Percentiles rank a stretch among this genome's conserved stretches.
Evolutionary conservation across 2,329 filamentous ascomycete genomes (phyloP).

Genomic region (Ceratocystis colombiana): DNA sequence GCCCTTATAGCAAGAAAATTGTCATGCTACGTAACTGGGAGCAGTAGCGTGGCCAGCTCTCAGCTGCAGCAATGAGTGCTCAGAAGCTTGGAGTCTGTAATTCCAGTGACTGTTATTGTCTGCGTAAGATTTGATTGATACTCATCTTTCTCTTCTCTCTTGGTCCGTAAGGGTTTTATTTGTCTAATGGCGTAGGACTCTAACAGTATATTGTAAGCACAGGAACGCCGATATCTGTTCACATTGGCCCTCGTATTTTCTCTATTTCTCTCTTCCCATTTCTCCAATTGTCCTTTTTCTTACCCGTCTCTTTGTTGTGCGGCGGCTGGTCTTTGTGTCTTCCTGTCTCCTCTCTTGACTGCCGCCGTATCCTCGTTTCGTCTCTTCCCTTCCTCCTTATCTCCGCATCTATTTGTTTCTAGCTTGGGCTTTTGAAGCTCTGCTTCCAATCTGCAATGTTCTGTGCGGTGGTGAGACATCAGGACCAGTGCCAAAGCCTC

Average conservation of each 20-base stretch:
- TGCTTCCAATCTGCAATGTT: background rate
- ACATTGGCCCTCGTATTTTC: background rate
- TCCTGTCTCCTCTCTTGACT: background rate
- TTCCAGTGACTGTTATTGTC: no score
- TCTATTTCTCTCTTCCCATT: background rate
- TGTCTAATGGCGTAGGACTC: background rate
- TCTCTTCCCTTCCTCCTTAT: constrained; percentile 2
- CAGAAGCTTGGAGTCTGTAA: no score
- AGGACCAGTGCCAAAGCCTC: background rate
- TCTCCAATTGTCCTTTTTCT: background rate
- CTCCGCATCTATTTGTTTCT: background rate
- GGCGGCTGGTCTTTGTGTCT: background rate
- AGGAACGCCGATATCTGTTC: background rate
- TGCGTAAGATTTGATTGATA: no score
- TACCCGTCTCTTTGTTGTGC: background rate
- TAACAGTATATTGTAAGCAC: background rate
- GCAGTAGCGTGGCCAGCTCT: background rate
- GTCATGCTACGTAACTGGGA: background rate
- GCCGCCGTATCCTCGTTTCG: background rate
- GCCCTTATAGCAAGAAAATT: no score
- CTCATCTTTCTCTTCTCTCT: background rate
- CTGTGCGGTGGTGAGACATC: background rate
- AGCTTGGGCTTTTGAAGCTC: background rate
- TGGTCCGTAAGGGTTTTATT: background rate
- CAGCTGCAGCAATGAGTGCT: background rate